Conservation (phyloP, 2,329 filamentous ascomycete species). For the Ophiostoma quercus region DNA sequence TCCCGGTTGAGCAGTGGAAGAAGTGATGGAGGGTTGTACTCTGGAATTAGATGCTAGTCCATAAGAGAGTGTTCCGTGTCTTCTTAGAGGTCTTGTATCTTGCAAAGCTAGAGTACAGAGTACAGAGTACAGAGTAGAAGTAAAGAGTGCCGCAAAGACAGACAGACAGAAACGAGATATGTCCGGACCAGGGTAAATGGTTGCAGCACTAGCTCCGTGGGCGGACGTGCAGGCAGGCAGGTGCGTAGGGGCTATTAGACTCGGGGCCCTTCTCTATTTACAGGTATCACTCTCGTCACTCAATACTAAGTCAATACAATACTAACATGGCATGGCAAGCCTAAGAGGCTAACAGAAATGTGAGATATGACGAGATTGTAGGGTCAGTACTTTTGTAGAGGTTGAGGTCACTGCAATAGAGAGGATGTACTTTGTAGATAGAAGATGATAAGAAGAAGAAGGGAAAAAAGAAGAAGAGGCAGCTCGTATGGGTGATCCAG, state of each 20-base stretch:
- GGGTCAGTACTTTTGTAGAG: background rate
- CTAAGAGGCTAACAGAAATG: slow-evolving; percentile 7
- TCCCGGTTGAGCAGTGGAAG: no score
- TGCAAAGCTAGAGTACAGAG: no score
- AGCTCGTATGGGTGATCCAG: background rate
- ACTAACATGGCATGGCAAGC: background rate
- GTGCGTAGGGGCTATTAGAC: background rate
- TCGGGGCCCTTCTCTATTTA: no score
- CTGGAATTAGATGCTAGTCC: no score
- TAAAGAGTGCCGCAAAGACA: background rate
- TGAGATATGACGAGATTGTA: background rate
- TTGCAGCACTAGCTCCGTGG: slow-evolving; percentile 2
- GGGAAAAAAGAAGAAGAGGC: background rate
- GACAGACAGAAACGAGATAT: background rate
- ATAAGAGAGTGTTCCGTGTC: no score
- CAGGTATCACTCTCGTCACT: no score
- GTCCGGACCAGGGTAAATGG: slow-evolving; percentile 1
- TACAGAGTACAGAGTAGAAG: no score
- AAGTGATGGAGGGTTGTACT: no score
- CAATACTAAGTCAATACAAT: no score
- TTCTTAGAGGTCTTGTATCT: no score
- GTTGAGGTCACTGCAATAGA: background rate
- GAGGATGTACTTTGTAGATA: background rate
- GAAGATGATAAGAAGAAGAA: no score
- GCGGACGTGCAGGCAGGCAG: background rate